phyloP scores from a whole-genome alignment of 2,329 filamentous ascomycete genomes.

The Xylaria sp. region DNA sequence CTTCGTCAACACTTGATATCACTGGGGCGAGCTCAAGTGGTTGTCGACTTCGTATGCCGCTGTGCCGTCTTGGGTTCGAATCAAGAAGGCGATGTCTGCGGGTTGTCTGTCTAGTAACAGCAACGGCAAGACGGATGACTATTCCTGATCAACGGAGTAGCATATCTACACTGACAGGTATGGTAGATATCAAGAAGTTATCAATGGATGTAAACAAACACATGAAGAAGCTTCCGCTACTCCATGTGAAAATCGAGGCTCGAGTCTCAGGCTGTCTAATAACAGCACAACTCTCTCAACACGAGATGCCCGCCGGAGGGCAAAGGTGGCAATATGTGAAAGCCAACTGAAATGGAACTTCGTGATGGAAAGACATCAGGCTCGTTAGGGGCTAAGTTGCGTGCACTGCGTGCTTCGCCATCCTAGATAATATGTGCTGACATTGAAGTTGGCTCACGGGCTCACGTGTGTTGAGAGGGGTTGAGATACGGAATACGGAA shows the following conservation, averaged over 20 bases:
- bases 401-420: no score
- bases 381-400: no score
- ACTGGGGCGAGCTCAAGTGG: neutral
- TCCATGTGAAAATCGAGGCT: slow-evolving; percentile 8
- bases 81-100: slow-evolving; percentile 7
- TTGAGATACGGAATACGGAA: no score
- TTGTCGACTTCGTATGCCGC: neutral
- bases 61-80: neutral
- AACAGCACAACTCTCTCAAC: slow-evolving; percentile 21
- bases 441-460: no score
- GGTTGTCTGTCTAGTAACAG: slow-evolving; percentile 33
- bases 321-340: no score
- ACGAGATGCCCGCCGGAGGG: no score
- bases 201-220: neutral
- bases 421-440: no score
- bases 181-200: slow-evolving; percentile 8
- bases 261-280: slow-evolving; percentile 25
- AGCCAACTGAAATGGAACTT: no score
- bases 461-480: no score
- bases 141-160: slow-evolving; percentile 13
- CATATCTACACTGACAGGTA: slow-evolving; percentile 18
- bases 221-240: neutral
- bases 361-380: no score
- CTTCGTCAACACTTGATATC: neutral
- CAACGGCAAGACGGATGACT: slow-evolving; percentile 18